Evolutionary conservation across 2,329 filamentous ascomycete genomes (phyloP), one percentile per base, ranked within the genome.

Genomic region (Pseudocercospora pini-densiflorae): DNA sequence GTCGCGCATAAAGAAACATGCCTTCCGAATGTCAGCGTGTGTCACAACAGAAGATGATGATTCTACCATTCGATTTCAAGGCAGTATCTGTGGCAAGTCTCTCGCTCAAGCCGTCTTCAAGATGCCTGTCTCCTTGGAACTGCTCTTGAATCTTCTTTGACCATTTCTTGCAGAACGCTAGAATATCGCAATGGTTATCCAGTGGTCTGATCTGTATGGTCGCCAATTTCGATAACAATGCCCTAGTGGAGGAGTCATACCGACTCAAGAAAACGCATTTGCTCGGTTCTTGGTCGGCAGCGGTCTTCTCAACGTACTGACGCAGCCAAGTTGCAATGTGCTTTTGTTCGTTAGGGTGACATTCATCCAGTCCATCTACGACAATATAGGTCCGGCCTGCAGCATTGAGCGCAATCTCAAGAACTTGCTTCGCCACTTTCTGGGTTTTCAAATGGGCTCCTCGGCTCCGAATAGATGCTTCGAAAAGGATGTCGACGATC

Each of bases 1-100:
- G 43, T n/a, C n/a, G 54, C 8, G 66, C 66, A 47, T 61, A 66
- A 5, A 68, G 53, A 36, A 68, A 68, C 66, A 68, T 68, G 5
- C 66, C 66, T 58, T 36, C 10, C 29, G 33, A 9, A 1, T 31
- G 29, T 31, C 29, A 31, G 29, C 29, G 6, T 31, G 29, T 8
- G 29, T 5, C 29, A 9, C 29, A 9, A 31, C 8, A 9, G 8
- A 6, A 9, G 29, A 31, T 31, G 29, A 8, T 31, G 8, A 31
- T 31, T 6, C 29, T 53, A 33, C 40, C 24, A 9, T 36, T 19
- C 9, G 40, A 24, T 29, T 10, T 45, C n/a, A 49, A n/a, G 19
- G n/a, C 14, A n/a, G 47, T 10, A 19, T 43, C 51, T n/a, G 31
- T 36, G 14, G 23, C 27, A 40, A 40, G 21, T 29, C 19, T 12